A percentile compares a stretch with the other conserved stretches of the same genome.
These are phyloP conservation scores for Testicularia cyperi DNA, from an alignment of 1,284 basidiomycete species.

Conservation along the genomic window DNA sequence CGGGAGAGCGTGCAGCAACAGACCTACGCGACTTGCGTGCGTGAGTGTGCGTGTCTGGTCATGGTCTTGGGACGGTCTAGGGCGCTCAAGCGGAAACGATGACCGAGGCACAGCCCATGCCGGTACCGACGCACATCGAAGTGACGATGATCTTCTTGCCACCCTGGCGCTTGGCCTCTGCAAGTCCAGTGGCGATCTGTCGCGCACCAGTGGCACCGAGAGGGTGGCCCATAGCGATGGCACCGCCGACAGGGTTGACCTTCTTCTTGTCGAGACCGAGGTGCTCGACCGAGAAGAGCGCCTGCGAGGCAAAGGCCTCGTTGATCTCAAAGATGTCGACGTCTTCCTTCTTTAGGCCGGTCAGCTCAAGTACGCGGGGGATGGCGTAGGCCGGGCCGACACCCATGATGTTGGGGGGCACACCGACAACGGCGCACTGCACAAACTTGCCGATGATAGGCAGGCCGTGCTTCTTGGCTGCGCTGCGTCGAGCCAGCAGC, in stretches of 20 bases:
- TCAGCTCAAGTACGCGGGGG: slow-evolving; percentile 53
- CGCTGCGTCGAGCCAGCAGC: slow-evolving; percentile 79
- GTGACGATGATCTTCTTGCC: slow-evolving; percentile 66
- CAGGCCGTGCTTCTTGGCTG: slow-evolving; percentile 83
- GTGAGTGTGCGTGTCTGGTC: too few relatives aligned
- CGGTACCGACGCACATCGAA: slow-evolving; percentile 85
- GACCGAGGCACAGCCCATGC: slow-evolving; percentile 79
- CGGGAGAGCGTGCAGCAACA: too few relatives aligned
- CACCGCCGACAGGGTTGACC: slow-evolving; percentile 63
- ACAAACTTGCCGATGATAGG: slow-evolving; percentile 92
- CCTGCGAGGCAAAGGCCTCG: slow-evolving; percentile 63
- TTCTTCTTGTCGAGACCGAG: slow-evolving; percentile 62
- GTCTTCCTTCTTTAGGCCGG: slow-evolving; percentile 49
- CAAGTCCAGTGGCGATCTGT: slow-evolving; percentile 80
- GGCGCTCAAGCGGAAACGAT: slow-evolving; percentile 69
- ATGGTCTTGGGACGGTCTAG: too few relatives aligned
- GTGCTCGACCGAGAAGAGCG: slow-evolving; percentile 66
- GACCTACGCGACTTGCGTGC: too few relatives aligned
- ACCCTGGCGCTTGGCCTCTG: slow-evolving; percentile 72
- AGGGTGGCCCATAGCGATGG: slow-evolving; percentile 62
- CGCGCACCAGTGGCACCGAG: slow-evolving; percentile 71
- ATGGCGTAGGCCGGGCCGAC: slow-evolving; percentile 59
- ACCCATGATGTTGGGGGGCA: slow-evolving; percentile 60
- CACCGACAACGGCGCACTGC: slow-evolving; percentile 71
- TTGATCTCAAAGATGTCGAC: slow-evolving; percentile 59